Evolutionary conservation across 1,284 basidiomycete genomes (phyloP), one percentile per base, ranked within the genome.

Genomic region (Ustilago cynodontis): DNA sequence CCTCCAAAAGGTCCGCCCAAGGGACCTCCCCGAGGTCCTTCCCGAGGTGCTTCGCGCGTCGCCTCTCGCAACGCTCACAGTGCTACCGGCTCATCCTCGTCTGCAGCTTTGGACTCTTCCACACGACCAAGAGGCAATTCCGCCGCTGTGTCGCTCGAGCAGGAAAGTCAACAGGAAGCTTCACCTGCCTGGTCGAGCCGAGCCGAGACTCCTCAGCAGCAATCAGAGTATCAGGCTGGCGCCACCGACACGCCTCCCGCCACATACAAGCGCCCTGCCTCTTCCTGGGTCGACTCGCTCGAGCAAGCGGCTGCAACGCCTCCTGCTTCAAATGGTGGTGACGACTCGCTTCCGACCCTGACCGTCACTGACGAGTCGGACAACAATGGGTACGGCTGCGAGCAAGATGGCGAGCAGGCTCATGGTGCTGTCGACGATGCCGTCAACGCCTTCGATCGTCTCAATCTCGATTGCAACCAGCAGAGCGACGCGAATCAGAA

Each of bases 361-460:
- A 77, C 75, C 20, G 57, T 77, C 43, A 77, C 75, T 1, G 75
- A 77, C 57, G 75, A 73, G 24, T 60, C 65, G 4, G 65, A 54
- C 41, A 61, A 51, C 28, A 61, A 64, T 22, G 56, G 56, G 16
- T 60, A 59, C 24, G 57, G 50, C 9, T 47, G 37, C 22, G 43
- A 68, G 16, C n/a, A 43, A n/a, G 20, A 39, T 18, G 58, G 28
- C 28, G 43, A 50, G 8, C 35, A 61, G 16, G 14, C 18, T 14
- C 35, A 59, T 14, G 28, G 45, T 20, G 35, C 47, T 24, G 52
- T 67, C 3, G 57, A 72, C 16, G 70, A 72, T 11, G 71, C 71
- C 39, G 51, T 51, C 29, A 47, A 39, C 28, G 65, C 65, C 3
- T 73, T 73, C 33, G 55, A 47, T 24, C 58, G 50, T 37, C 54